Conservation (phyloP, 768 basidiomycete genomes). For the Lactarius deliciosus region DNA sequence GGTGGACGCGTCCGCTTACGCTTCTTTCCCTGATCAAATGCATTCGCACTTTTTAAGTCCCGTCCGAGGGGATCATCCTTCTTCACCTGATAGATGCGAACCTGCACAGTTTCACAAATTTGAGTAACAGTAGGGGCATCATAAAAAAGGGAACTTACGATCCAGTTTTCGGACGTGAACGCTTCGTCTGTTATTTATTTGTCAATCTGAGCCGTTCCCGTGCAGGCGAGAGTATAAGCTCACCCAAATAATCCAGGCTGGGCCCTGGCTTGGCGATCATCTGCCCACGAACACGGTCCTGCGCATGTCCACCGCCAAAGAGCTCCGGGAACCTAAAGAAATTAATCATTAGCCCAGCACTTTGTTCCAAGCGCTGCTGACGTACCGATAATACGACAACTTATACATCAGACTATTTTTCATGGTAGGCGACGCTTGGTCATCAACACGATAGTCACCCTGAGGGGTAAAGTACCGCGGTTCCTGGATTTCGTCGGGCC, state of each 20-base stretch:
- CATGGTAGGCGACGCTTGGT: conserved; percentile 82
- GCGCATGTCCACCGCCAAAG: conserved; percentile 70
- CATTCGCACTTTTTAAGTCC: conserved; percentile 83
- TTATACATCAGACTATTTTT: conserved; percentile 98
- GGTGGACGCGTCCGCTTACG: conserved; percentile 76
- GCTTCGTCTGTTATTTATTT: conserved; percentile 73
- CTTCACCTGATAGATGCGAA: conserved; percentile 93
- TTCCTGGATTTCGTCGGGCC: conserved; percentile 98
- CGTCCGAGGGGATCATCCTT: conserved; percentile 91
- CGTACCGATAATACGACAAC: conserved; percentile 93
- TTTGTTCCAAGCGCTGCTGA: not conserved
- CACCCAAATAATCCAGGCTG: conserved; percentile 85
- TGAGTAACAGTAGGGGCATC: not conserved
- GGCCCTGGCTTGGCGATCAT: conserved; percentile 73
- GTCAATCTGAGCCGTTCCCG: conserved; percentile 10
- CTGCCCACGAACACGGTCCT: conserved; percentile 91
- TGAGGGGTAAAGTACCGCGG: conserved; percentile 87
- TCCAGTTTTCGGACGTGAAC: conserved; percentile 99
- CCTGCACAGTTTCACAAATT: conserved; percentile 40
- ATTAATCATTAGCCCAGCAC: conserved; percentile 1
- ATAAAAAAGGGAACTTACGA: conserved; percentile 52
- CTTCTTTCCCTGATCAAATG: conserved; percentile 86
- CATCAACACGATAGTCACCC: conserved; percentile 94
- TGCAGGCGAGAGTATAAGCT: conserved; percentile 33
- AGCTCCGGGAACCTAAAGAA: conserved; percentile 74